Percentiles rank a stretch among this genome's conserved stretches.
Evolutionary conservation across 2,329 filamentous ascomycete genomes (phyloP).

Genomic region (Rachicladosporium sp.): DNA sequence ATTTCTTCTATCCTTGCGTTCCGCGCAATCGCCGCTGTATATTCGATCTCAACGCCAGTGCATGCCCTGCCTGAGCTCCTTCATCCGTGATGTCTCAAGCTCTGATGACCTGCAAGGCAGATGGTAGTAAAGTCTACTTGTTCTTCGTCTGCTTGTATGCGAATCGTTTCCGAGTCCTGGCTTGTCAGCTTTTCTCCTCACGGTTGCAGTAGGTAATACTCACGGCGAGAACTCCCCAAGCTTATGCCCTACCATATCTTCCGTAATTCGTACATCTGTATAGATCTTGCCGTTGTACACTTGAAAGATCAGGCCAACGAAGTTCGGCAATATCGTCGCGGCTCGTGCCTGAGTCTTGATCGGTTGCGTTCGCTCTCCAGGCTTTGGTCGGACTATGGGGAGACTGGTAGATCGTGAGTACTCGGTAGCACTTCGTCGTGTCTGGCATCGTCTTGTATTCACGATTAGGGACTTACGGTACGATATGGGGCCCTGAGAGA

Average conservation of each 20-base stretch:
- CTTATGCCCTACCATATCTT: conserved; percentile 95
- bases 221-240: conserved; percentile 85
- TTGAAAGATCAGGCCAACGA: conserved; percentile 79
- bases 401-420: conserved; percentile 30
- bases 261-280: conserved; percentile 69
- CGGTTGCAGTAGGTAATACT: conserved; percentile 13
- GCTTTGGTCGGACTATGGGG: conserved; percentile 49
- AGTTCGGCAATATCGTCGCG: conserved; percentile 83
- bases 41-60: no score
- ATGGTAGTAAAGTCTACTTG: conserved; percentile 33
- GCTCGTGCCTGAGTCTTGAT: conserved; percentile 83
- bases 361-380: conserved; percentile 53
- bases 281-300: conserved; percentile 88
- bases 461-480: conserved; percentile 44
- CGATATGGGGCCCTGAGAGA: conserved; percentile 51
- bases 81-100: background rate
- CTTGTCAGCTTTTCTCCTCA: conserved; percentile 1
- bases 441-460: conserved; percentile 5
- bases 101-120: background rate
- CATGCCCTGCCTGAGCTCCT: no score
- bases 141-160: conserved; percentile 61
- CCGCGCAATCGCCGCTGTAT: background rate
- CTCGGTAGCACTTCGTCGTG: background rate
- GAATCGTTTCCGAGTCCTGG: conserved; percentile 57
- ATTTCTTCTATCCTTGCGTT: no score